Conservation (phyloP, 2,329 filamentous ascomycete species). For the Albophoma yamanashiensis region DNA sequence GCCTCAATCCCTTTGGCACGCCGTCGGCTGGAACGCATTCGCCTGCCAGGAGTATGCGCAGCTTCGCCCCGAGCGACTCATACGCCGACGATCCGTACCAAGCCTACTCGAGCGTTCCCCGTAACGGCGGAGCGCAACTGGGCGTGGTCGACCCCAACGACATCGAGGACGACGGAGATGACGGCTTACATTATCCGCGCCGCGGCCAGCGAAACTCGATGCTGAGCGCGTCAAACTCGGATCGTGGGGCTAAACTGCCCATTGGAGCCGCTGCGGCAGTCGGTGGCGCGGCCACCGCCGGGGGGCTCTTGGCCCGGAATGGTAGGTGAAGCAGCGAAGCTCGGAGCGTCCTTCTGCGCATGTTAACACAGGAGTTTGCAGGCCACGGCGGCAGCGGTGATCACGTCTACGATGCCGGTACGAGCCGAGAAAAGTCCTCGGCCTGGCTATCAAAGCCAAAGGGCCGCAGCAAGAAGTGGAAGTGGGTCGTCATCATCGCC, state of each 20-base stretch:
- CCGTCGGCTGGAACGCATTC: conserved; percentile 24
- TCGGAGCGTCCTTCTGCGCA: background rate
- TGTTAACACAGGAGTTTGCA: background rate
- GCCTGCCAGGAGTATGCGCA: conserved; percentile 39
- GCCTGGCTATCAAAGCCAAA: conserved; percentile 25
- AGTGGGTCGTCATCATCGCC: conserved; percentile 55
- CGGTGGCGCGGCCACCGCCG: conserved; percentile 31
- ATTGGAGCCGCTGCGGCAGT: conserved; percentile 30
- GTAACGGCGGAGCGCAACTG: conserved; percentile 35
- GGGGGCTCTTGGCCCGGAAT: conserved; percentile 16
- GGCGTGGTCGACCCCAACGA: conserved; percentile 64
- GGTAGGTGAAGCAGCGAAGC: conserved; percentile 5
- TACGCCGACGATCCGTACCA: conserved; percentile 59
- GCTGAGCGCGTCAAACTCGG: conserved; percentile 42
- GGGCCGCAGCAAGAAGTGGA: conserved; percentile 52
- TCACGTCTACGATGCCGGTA: conserved; percentile 1
- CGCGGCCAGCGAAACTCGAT: conserved; percentile 42
- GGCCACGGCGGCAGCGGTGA: background rate
- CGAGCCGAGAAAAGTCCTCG: conserved; percentile 8
- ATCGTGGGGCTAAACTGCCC: conserved; percentile 13
- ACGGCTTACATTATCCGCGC: conserved; percentile 54
- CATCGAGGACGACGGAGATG: conserved; percentile 81
- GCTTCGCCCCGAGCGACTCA: conserved; percentile 28
- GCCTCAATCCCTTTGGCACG: conserved; percentile 26
- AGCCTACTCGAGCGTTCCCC: conserved; percentile 35